Conservation (phyloP, 495 filamentous ascomycete species). For the Parathielavia appendiculata region DNA sequence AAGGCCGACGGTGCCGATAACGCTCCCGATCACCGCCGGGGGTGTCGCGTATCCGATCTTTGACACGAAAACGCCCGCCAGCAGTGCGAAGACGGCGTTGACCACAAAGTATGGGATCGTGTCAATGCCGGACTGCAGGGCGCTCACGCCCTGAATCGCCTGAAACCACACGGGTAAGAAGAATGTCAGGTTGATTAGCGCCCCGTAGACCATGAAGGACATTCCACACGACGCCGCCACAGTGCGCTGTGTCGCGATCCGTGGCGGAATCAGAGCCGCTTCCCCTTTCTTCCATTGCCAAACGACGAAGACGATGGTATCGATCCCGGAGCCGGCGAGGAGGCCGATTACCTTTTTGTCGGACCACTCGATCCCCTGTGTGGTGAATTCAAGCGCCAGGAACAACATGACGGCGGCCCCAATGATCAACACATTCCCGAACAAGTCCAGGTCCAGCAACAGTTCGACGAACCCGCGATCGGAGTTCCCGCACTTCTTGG, state of each 20-base stretch:
- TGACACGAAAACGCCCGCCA: slow-evolving; percentile 39
- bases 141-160: slow-evolving; percentile 59
- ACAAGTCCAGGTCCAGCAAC: slow-evolving; percentile 44
- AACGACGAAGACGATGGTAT: slow-evolving; percentile 12
- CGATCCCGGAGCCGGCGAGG: slow-evolving; percentile 41
- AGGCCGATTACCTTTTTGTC: slow-evolving; percentile 29
- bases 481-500: slow-evolving; percentile 24
- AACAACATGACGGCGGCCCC: slow-evolving; percentile 42
- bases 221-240: slow-evolving; percentile 50
- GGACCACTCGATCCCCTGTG: slow-evolving; percentile 42
- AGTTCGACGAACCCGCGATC: slow-evolving; percentile 20
- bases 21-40: slow-evolving; percentile 44
- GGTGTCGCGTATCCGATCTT: slow-evolving; percentile 44
- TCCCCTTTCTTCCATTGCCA: slow-evolving; percentile 22
- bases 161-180: slow-evolving; percentile 59
- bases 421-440: slow-evolving; percentile 45
- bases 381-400: slow-evolving; percentile 47
- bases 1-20: slow-evolving; percentile 54
- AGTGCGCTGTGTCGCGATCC: slow-evolving; percentile 53
- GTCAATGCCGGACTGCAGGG: slow-evolving; percentile 61
- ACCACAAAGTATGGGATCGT: slow-evolving; percentile 61
- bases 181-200: slow-evolving; percentile 56
- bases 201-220: slow-evolving; percentile 29
- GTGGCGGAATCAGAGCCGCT: slow-evolving; percentile 33
- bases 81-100: slow-evolving; percentile 52